Conservation (phyloP, 352 stramenopile species). For the Pythium phragmiticola region DNA sequence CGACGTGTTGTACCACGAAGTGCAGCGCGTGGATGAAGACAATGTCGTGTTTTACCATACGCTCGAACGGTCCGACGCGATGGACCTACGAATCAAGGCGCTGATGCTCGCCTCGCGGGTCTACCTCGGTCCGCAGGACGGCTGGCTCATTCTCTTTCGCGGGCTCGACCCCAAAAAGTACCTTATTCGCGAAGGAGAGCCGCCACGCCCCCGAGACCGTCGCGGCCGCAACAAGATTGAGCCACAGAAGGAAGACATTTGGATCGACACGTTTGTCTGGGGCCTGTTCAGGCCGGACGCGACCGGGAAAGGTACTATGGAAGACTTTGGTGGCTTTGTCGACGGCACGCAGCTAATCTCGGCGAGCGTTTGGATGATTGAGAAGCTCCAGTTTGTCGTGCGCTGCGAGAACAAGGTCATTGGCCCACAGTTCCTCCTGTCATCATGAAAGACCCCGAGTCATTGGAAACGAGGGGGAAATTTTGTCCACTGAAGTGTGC, state of each 20-base stretch:
- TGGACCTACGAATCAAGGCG: conserved; percentile 54
- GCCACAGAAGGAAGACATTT: conserved; percentile 51
- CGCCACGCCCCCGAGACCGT: conserved; percentile 40
- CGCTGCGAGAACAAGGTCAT: conserved; percentile 52
- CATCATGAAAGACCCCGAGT: conserved; percentile 11
- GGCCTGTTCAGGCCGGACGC: conserved; percentile 49
- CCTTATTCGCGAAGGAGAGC: conserved; percentile 47
- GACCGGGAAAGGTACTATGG: conserved; percentile 40
- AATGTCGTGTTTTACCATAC: conserved; percentile 73
- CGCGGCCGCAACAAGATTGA: conserved; percentile 54
- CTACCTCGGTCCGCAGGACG: conserved; percentile 37
- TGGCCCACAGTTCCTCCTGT: conserved; percentile 38
- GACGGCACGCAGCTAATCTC: conserved; percentile 53
- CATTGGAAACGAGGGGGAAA: neutral
- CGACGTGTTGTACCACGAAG: conserved; percentile 59
- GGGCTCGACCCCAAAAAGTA: conserved; percentile 57
- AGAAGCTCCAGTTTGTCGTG: conserved; percentile 69
- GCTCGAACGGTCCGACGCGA: conserved; percentile 41
- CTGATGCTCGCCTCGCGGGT: conserved; percentile 64
- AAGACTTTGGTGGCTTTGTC: conserved; percentile 65
- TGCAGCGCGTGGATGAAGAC: conserved; percentile 58
- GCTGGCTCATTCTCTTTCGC: conserved; percentile 53
- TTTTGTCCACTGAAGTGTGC: neutral
- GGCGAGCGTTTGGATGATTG: conserved; percentile 65
- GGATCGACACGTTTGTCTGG: conserved; percentile 75